A percentile compares a stretch with the other conserved stretches of the same genome.
phyloP scores from a whole-genome alignment of 2,329 filamentous ascomycete genomes.

The Cladosporium austrohemisphaericum region DNA sequence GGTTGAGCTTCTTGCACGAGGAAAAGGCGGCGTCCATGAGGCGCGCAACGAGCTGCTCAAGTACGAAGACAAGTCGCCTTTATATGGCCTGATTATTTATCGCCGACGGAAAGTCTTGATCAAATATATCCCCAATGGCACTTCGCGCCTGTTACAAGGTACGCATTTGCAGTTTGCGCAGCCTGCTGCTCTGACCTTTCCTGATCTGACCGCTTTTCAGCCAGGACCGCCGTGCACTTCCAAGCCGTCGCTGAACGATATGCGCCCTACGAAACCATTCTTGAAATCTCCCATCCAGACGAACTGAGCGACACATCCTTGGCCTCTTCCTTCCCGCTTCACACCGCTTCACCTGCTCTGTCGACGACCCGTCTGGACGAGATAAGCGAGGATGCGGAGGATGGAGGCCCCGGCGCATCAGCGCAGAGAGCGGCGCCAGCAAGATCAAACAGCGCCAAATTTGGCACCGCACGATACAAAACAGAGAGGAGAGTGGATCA shows the following conservation, averaged over 20 bases:
- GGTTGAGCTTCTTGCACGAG: slow-evolving; percentile 71
- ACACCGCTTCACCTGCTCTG: slow-evolving; percentile 80
- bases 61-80: slow-evolving; percentile 79
- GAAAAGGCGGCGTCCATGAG: slow-evolving; percentile 78
- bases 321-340: slow-evolving; percentile 81
- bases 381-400: slow-evolving; percentile 90
- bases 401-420: slow-evolving; percentile 37
- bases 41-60: slow-evolving; percentile 71
- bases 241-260: slow-evolving; percentile 63
- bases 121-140: slow-evolving; percentile 87
- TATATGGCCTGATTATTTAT: slow-evolving; percentile 91
- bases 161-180: slow-evolving; percentile 31
- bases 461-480: slow-evolving; percentile 25
- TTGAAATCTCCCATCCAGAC: slow-evolving; percentile 69
- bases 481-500: slow-evolving; percentile 27
- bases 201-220: slow-evolving; percentile 47
- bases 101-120: slow-evolving; percentile 84
- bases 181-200: neutral
- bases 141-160: slow-evolving; percentile 92
- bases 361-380: slow-evolving; percentile 83
- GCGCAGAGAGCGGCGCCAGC: slow-evolving; percentile 10
- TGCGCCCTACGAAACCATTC: slow-evolving; percentile 79
- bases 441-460: slow-evolving; percentile 16
- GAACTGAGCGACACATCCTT: slow-evolving; percentile 85
- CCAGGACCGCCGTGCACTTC: slow-evolving; percentile 72